A percentile compares a stretch with the other conserved stretches of the same genome.
These are phyloP conservation scores for Ailanthus altissimus DNA, from an alignment of 345 rosid species.

Conservation along the genomic window DNA sequence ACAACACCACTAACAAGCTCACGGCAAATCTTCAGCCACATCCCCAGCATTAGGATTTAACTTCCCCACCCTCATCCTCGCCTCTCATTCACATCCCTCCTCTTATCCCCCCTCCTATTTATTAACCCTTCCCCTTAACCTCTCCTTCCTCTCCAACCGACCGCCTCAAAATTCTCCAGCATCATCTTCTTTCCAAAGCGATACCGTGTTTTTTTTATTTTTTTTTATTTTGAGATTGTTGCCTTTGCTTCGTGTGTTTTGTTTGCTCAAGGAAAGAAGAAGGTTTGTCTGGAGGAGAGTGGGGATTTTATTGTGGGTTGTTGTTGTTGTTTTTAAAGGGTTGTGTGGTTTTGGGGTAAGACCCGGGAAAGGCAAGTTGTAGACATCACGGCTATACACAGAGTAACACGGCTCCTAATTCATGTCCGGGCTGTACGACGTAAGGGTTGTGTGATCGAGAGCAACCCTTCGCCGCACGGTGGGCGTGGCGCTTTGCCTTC, in stretches of 20 bases:
- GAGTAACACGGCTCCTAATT: constrained; percentile 51
- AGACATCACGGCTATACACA: constrained; percentile 99
- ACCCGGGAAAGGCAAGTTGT: constrained; percentile 51
- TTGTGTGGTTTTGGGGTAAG: constrained; percentile 31
- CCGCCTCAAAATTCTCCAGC: not conserved
- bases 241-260: too few species aligned
- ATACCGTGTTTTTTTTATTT: too few species aligned
- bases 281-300: too few species aligned
- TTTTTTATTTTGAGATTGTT: too few species aligned
- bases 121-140: constrained; percentile 17
- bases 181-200: not conserved
- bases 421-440: constrained; percentile 89
- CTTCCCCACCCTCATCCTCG: not conserved
- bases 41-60: too few species aligned
- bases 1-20: constrained; percentile 9
- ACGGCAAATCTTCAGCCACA: constrained; percentile 22
- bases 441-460: constrained; percentile 75
- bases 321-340: constrained; percentile 14
- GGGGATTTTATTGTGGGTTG: too few species aligned
- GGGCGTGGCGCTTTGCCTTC: constrained; percentile 99
- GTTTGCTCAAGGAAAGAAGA: too few species aligned
- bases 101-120: constrained; percentile 38
- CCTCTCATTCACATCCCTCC: constrained; percentile 40
- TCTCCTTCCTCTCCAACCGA: constrained; percentile 5
- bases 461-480: constrained; percentile 99